Evolutionary conservation across 2,329 filamentous ascomycete genomes (phyloP).

Genomic region (Pseudocercospora macadamiae): DNA sequence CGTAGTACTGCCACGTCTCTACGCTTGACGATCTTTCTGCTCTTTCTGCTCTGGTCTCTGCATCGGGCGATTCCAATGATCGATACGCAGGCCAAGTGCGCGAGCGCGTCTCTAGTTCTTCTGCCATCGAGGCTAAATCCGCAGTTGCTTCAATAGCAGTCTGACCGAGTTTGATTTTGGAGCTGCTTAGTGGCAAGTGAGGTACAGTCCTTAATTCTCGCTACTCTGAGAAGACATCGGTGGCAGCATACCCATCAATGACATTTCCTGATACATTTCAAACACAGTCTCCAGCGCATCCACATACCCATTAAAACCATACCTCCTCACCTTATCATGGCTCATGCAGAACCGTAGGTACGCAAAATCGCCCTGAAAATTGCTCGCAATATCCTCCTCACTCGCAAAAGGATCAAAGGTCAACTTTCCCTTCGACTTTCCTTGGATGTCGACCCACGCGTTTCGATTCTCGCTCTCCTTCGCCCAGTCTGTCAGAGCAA

Average conservation of each 20-base stretch:
- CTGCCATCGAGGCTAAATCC: too few relatives aligned
- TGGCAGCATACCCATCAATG: conserved; percentile 8
- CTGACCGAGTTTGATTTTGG: too few relatives aligned
- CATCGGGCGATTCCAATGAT: too few relatives aligned
- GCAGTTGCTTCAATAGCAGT: too few relatives aligned
- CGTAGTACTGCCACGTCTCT: too few relatives aligned
- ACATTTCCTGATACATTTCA: conserved; percentile 5
- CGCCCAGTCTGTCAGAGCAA: conserved; percentile 8
- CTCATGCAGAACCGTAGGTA: conserved; percentile 4
- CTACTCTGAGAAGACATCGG: too few relatives aligned
- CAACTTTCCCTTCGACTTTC: not conserved
- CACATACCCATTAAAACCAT: conserved; percentile 10
- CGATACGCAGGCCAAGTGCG: too few relatives aligned
- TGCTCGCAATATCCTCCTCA: not conserved
- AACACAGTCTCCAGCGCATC: conserved; percentile 5
- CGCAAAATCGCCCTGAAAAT: not conserved
- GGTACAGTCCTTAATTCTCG: too few relatives aligned
- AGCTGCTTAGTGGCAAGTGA: too few relatives aligned
- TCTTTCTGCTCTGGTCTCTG: too few relatives aligned
- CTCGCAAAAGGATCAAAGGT: not conserved
- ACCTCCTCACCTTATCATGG: conserved; percentile 7
- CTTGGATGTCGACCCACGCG: conserved; percentile 6
- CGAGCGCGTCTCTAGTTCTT: too few relatives aligned
- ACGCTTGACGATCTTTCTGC: too few relatives aligned
- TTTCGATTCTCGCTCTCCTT: not conserved